Evolutionary conservation across 306 rosid species (phyloP).

Genomic region (Purshia tridentata): DNA sequence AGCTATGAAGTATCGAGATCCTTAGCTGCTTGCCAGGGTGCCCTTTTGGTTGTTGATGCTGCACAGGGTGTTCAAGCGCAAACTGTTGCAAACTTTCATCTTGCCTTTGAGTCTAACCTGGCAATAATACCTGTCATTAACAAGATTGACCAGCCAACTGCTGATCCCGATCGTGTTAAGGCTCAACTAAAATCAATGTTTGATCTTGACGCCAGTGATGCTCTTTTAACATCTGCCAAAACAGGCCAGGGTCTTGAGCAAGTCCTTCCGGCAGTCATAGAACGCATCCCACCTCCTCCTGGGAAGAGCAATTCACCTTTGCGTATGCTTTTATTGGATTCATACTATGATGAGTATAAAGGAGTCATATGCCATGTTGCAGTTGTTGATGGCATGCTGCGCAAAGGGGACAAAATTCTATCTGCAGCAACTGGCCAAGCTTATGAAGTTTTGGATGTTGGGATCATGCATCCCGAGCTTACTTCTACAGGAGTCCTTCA

Average conservation of each 20-base stretch:
- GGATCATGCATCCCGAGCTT: slow-evolving; percentile 97
- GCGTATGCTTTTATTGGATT: slow-evolving; percentile 92
- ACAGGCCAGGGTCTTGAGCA: slow-evolving; percentile 92
- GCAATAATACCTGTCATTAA: slow-evolving; percentile 73
- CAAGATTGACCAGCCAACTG: slow-evolving; percentile 93
- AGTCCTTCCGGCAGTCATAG: slow-evolving; percentile 84
- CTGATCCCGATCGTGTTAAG: slow-evolving; percentile 83
- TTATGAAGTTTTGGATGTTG: slow-evolving; percentile 76
- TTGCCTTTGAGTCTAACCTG: slow-evolving; percentile 79
- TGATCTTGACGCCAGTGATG: slow-evolving; percentile 79
- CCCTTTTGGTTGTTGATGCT: slow-evolving; percentile 89
- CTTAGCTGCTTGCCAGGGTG: slow-evolving; percentile 93
- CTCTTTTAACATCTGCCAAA: slow-evolving; percentile 87
- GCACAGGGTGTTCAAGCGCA: slow-evolving; percentile 97
- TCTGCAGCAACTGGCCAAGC: slow-evolving; percentile 70
- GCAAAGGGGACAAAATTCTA: slow-evolving; percentile 84
- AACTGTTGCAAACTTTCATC: slow-evolving; percentile 92
- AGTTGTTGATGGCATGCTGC: slow-evolving; percentile 73
- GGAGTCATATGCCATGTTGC: slow-evolving; percentile 96
- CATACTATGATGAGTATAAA: slow-evolving; percentile 88
- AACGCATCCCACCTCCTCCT: slow-evolving; percentile 80
- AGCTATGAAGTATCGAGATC: slow-evolving; percentile 94
- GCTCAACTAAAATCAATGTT: slow-evolving; percentile 86
- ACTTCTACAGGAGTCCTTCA: slow-evolving; percentile 79
- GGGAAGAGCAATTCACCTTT: slow-evolving; percentile 61